phyloP scores from a whole-genome alignment of 306 rosid genomes.

The Abrus precatorius region DNA sequence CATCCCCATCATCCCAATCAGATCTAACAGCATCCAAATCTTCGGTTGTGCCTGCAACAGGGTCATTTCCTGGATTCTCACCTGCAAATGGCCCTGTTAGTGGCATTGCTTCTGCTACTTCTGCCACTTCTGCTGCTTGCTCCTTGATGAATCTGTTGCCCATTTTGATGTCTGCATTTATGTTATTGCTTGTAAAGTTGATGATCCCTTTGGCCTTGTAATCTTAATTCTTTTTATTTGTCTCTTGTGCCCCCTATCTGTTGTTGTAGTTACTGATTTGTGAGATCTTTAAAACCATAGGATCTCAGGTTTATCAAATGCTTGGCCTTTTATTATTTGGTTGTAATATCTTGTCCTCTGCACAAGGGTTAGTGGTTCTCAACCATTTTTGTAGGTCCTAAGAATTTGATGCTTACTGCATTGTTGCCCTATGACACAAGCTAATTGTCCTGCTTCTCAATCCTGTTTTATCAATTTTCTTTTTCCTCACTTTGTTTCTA shows the following conservation, averaged over 20 bases:
- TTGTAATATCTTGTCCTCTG: background rate
- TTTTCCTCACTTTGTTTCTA: background rate
- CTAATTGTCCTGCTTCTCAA: background rate
- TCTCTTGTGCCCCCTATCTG: constrained; percentile 17
- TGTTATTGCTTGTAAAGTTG: constrained; percentile 52
- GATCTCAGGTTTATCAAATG: background rate
- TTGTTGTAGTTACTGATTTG: constrained; percentile 29
- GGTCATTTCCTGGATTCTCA: constrained; percentile 58
- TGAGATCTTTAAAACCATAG: background rate
- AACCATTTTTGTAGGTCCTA: background rate
- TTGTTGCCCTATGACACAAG: background rate
- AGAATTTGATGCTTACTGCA: background rate
- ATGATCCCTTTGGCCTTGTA: constrained; percentile 50
- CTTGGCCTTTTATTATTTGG: background rate
- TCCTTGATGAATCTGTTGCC: constrained; percentile 58
- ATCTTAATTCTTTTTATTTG: constrained; percentile 23
- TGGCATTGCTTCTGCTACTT: constrained; percentile 49
- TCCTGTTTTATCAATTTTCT: background rate
- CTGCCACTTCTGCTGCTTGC: constrained; percentile 53
- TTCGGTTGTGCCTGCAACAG: constrained; percentile 55
- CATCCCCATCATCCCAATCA: constrained; percentile 56
- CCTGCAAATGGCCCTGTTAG: constrained; percentile 63
- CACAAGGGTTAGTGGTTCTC: background rate
- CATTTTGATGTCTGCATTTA: constrained; percentile 45
- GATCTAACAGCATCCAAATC: constrained; percentile 53